Base-by-base conservation (phyloP, 1,139 yeast species). In the Zygosaccharomyces sapae region DNA sequence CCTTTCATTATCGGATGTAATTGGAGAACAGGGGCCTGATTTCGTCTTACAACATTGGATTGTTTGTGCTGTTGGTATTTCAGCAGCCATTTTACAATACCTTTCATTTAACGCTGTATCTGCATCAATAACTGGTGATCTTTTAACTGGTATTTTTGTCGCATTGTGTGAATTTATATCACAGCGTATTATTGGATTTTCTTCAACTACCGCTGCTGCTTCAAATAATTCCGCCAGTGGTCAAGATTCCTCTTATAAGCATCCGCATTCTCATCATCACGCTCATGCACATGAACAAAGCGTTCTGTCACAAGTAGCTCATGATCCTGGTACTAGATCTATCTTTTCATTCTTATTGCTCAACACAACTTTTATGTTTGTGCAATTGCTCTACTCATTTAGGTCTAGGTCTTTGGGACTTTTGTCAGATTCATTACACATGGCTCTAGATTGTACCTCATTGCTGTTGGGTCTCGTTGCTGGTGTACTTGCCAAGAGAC, bases 381-480 rank as follows among this genome's bases (percentile, higher is more conserved):
- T 92, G 38, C 98, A 94, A 68, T 74, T 92, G 55, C 70, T 90
- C 12, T 94, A 94, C 63, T 90, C 97, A 1, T 85, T 94, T 67
- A 75, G 95, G 53, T 89, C 97, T 0, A 90, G 87, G 61, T 90
- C 97, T 0, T 71, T 92, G 36, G 97, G 98, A 6, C 72, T 92
- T 24, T 70, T 92, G 42, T 88, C 96, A 5, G 99, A 92, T 61
- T 88, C 96, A 3, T 74, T 92, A 44, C 99, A 92, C 67, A 92
- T 92, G 99, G 87, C 95, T 2, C 73, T 92, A 49, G 98, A 92
- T 66, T 92, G 98, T 65, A 75, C 89, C 1, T 95, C 98, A 0
- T 71, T 92, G 45, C 81, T 94, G 3, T 77, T 94, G 25, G 99
- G 99, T 0, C 71, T 94, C 3, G 76, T 92, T 27, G 98, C 99